Base-by-base conservation (phyloP, 306 rosid species). In the Begonia fuchsioides region DNA sequence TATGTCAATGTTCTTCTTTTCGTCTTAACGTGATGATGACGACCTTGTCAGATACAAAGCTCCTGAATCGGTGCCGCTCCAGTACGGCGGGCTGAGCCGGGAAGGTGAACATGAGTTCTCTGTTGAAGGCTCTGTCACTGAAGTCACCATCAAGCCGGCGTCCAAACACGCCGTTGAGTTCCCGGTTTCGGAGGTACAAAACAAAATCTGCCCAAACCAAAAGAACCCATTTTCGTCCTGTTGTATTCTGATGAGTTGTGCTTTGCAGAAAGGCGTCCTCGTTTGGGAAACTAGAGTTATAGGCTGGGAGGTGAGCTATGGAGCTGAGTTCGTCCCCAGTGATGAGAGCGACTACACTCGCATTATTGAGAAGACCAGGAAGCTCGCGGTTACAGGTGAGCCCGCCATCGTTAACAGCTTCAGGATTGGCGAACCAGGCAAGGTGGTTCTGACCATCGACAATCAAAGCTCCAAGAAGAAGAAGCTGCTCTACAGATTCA, bases 391-490 rank as follows among this genome's bases (percentile, higher is more conserved):
- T 3, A 39, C 74, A 3, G 95, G 81, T 11, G 95, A 90, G 63
- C 79, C 93, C 3, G 72, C 79, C 8, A 79, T 84, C 32, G 32
- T 43, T 4, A 68, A 74, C 70, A 80, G 71, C 75, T 90, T 70
- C 70, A 90, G 77, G 50, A 45, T 62, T 15, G 87, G 95, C 1
- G 96, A 82, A 61, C 17, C 83, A 6, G 96, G 96, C 12, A 77
- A 76, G 72, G 74, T 86, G 43, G 74, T 84, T 44, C 93, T 90
- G 68, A 79, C 69, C 68, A 64, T 90, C 44, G 92, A 84, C 55
- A 84, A 84, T 70, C 95, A 74, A 61, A 70, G 80, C 70, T 81
- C 87, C 39, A 90, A 84, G 77, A 90, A 84, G 86, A 90, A 90
- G 93, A 84, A 84, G 70, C 81, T 90, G 57, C 69, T 90, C 13